Conservation (phyloP, 2,329 filamentous ascomycete genomes). For the Xylariaceae sp. region DNA sequence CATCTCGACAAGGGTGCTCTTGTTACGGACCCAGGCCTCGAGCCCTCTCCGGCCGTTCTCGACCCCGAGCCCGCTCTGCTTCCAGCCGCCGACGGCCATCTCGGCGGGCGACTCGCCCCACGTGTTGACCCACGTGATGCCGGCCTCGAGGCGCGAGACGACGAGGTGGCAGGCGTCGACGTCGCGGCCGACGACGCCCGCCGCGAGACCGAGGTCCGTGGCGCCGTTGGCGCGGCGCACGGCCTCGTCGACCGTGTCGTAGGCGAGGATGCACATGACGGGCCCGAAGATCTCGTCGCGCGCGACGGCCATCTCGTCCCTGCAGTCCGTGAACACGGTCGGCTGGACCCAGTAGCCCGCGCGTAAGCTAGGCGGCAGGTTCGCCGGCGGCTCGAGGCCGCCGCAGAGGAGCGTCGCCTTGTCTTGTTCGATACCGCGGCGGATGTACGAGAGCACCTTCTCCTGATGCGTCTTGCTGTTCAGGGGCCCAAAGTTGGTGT, state of each 20-base stretch:
- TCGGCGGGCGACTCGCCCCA: constrained; percentile 91
- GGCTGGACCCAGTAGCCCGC: constrained; percentile 80
- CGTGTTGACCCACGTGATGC: constrained; percentile 88
- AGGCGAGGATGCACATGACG: constrained; percentile 75
- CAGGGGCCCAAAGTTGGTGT: constrained; percentile 79
- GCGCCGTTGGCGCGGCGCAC: constrained; percentile 69
- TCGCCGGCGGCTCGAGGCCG: constrained; percentile 53
- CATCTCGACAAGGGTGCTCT: constrained; percentile 84
- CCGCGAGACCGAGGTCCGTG: constrained; percentile 73
- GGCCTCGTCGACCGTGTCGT: constrained; percentile 64
- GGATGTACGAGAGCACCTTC: constrained; percentile 74
- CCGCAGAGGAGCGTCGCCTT: constrained; percentile 69
- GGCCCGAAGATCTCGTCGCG: constrained; percentile 85
- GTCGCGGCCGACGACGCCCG: constrained; percentile 75
- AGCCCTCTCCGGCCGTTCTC: constrained; percentile 80
- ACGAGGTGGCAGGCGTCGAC: constrained; percentile 69
- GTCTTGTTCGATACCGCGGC: constrained; percentile 67
- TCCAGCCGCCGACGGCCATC: constrained; percentile 92
- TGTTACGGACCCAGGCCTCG: constrained; percentile 77
- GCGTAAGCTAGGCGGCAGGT: constrained; percentile 43
- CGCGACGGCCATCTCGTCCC: constrained; percentile 72
- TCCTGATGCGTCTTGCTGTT: constrained; percentile 68
- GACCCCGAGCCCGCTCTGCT: constrained; percentile 79
- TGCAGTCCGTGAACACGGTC: constrained; percentile 82
- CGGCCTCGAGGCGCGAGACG: constrained; percentile 66